A percentile compares a stretch with the other conserved stretches of the same genome.
Conservation (phyloP, 257 asterid genomes). For the Solanum piurae region DNA sequence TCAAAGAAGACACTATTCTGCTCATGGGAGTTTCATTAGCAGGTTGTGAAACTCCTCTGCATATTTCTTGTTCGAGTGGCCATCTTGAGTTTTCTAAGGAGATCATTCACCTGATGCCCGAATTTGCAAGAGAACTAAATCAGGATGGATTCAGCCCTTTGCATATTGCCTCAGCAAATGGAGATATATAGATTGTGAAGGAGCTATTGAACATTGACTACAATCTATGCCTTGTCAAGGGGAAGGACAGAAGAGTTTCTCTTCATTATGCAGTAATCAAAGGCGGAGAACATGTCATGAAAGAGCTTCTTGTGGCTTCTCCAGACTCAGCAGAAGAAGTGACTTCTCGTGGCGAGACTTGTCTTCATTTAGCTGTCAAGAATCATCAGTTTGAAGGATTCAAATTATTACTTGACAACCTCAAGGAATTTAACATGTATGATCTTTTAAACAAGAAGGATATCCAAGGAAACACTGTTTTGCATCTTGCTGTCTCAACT, state of each 20-base stretch:
- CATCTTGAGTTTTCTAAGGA: not conserved
- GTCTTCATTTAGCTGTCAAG: constrained; percentile 27
- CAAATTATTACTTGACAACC: constrained; percentile 1
- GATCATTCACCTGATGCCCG: not conserved
- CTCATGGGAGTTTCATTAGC: not conserved
- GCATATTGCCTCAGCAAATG: constrained; percentile 26
- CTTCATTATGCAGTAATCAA: constrained; percentile 28
- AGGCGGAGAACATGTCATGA: constrained; percentile 14
- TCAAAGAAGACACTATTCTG: not conserved
- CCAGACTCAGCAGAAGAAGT: constrained; percentile 10
- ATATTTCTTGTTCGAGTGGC: not conserved
- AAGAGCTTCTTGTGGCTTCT: constrained; percentile 7
- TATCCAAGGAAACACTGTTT: constrained; percentile 4
- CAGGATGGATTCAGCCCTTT: constrained; percentile 19
- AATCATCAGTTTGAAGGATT: constrained; percentile 13
- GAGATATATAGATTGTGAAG: constrained; percentile 20
- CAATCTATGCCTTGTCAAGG: constrained; percentile 20
- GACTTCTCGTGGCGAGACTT: constrained; percentile 23
- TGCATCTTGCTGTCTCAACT: constrained; percentile 22
- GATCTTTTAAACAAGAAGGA: constrained; percentile 19
- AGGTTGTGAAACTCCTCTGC: not conserved
- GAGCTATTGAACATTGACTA: constrained; percentile 12
- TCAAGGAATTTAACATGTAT: constrained; percentile 2
- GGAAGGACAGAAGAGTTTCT: constrained; percentile 22
- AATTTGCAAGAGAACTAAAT: constrained; percentile 1